These are phyloP conservation scores for Nemophila menziesii DNA, from an alignment of 257 asterid species.

Conservation along the genomic window DNA sequence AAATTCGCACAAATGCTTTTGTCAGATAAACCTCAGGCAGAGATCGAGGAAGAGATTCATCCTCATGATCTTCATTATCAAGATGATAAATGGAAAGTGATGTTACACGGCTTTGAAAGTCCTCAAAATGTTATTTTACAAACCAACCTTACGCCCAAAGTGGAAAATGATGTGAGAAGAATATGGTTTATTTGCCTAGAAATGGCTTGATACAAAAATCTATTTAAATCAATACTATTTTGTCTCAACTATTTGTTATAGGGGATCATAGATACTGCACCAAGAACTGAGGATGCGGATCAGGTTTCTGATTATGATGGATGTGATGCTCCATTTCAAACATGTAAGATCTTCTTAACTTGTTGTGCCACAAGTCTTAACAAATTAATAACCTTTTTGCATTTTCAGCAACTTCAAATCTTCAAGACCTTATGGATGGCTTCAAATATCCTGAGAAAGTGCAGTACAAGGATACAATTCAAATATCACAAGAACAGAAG, in stretches of 20 bases:
- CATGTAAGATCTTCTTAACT: constrained; percentile 29
- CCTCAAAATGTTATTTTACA: constrained; percentile 26
- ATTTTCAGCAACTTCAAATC: constrained; percentile 31
- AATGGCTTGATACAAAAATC: no score
- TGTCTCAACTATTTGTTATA: constrained; percentile 8
- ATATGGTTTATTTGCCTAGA: constrained; percentile 2
- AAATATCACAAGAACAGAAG: constrained; percentile 55
- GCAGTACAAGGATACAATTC: constrained; percentile 23
- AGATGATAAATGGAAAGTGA: constrained; percentile 44
- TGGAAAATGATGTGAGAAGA: constrained; percentile 26
- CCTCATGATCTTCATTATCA: constrained; percentile 29
- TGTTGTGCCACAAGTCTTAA: constrained; percentile 2
- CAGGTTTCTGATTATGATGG: constrained; percentile 21
- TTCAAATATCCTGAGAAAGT: constrained; percentile 24
- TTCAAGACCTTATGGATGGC: constrained; percentile 30
- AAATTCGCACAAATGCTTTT: constrained; percentile 74
- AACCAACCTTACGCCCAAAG: constrained; percentile 14
- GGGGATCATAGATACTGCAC: constrained; percentile 17
- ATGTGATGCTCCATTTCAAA: constrained; percentile 21
- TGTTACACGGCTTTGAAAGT: constrained; percentile 31
- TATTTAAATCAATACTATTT: no score
- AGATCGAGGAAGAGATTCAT: constrained; percentile 12
- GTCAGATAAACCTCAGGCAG: constrained; percentile 30
- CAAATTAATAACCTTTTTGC: constrained; percentile 13
- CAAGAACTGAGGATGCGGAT: constrained; percentile 9